These are phyloP conservation scores for Starmerella stigmatis DNA, from an alignment of 805 yeast species.

Conservation along the genomic window DNA sequence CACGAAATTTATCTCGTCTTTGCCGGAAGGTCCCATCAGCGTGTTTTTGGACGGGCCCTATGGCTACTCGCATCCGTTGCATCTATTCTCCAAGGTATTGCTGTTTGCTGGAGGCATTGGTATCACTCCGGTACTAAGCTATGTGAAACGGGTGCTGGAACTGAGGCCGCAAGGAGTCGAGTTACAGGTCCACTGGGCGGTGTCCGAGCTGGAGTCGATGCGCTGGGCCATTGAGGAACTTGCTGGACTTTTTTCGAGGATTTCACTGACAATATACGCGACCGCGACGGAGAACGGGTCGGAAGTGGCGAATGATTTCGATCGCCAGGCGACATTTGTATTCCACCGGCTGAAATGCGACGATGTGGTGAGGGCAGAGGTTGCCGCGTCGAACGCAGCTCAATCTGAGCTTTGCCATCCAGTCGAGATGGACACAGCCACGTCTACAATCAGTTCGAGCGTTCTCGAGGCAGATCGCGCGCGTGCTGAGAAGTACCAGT, in stretches of 20 bases:
- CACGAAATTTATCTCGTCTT: conserved; percentile 13
- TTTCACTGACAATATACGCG: background rate
- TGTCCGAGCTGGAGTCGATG: conserved; percentile 8
- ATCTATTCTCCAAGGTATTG: conserved; percentile 34
- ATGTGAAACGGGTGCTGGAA: conserved; percentile 9
- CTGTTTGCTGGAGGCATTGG: conserved; percentile 54
- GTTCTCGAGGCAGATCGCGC: too few species aligned
- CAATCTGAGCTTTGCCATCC: background rate
- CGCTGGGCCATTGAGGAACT: conserved; percentile 14
- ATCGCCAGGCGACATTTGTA: background rate
- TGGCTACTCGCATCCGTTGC: conserved; percentile 32
- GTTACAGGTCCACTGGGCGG: conserved; percentile 21
- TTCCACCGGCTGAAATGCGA: conserved; percentile 4
- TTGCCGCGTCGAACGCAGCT: background rate
- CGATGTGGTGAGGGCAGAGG: background rate
- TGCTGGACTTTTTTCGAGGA: background rate
- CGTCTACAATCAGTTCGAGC: too few species aligned
- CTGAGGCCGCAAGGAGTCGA: background rate
- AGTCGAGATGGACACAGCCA: too few species aligned
- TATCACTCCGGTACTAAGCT: conserved; percentile 38
- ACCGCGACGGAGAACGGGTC: background rate
- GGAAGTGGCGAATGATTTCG: background rate
- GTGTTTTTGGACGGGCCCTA: conserved; percentile 52
- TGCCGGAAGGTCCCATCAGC: conserved; percentile 26
- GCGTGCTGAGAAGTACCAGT: background rate